Evolutionary conservation across 805 yeast genomes (phyloP), one percentile per base, ranked within the genome.

Genomic region (Nakazawaea sp.): DNA sequence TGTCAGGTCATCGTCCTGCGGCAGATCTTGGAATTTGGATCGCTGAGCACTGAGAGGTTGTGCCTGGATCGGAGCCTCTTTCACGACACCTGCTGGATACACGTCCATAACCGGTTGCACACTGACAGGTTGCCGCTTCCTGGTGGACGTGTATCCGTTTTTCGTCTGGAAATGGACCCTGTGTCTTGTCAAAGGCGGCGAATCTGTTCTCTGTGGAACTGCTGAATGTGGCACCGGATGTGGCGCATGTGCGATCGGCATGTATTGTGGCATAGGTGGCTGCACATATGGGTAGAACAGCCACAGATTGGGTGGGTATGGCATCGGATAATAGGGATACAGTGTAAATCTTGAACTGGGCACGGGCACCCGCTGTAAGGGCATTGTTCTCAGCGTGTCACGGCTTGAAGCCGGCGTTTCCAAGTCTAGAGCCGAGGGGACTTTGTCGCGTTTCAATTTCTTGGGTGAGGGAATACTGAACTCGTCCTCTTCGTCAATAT

Each of bases 1-100:
- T n/a, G n/a, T n/a, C 23, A n/a, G 13, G 5, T 34, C 37, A 5
- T 24, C 32, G 13, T 34, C 37, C 16, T 34, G 32, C 16, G 27
- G 42, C 43, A 42, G 48, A 3, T 13, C 18, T 27, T 10, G n/a
- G 35, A 62, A 62, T 31, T 38, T 50, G 31, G 59, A 62, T 13
- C 50, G 42, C 47, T 64, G 70, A 1, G 71, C 61, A 23, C 66
- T 58, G 5, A 66, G 54, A 10, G 72, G 71, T 46, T 66, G 72
- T 18, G 68, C 58, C 21, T 49, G 51, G 29, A 61, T 41, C 8
- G 72, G 72, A 0, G 70, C 70, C 2, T 52, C 58, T 34, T 55
- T 55, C 26, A 57, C 48, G 30, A 49, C 50, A 39, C 62, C 68
- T 1, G 62, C 65, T 32, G 53, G 60, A 44, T 58, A 66, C 5